Percentiles rank a stretch among this genome's conserved stretches.
These are phyloP conservation scores for Aspergillus indologenus DNA, from an alignment of 495 filamentous ascomycete genomes.

Conservation along the genomic window DNA sequence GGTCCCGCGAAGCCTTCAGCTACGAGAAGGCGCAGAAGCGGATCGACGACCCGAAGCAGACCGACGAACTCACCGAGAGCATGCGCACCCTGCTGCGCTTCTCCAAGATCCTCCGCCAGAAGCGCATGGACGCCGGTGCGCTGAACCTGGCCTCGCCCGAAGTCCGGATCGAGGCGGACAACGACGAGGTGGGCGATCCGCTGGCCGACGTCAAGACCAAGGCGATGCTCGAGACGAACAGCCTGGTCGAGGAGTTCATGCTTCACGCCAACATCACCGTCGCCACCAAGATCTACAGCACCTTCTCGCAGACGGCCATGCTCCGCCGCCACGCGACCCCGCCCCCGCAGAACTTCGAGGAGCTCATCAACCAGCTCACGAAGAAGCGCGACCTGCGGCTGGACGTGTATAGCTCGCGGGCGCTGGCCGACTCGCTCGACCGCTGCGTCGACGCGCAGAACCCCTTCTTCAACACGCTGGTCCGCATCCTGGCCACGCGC, in stretches of 20 bases:
- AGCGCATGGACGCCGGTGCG: conserved; percentile 93
- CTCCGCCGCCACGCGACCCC: conserved; percentile 88
- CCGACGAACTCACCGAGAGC: conserved; percentile 83
- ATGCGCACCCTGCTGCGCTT: conserved; percentile 86
- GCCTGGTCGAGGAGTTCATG: conserved; percentile 98
- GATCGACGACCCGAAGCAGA: conserved; percentile 81
- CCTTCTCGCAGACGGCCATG: conserved; percentile 93
- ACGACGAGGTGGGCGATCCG: conserved; percentile 93
- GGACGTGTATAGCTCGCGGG: conserved; percentile 77
- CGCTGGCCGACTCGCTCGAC: conserved; percentile 88
- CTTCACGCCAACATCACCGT: conserved; percentile 95
- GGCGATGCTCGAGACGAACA: conserved; percentile 90
- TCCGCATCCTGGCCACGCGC: conserved; percentile 93
- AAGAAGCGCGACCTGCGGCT: conserved; percentile 79
- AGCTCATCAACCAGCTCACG: conserved; percentile 81
- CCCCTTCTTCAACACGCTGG: conserved; percentile 96
- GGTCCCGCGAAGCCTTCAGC: conserved; percentile 95
- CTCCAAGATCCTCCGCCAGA: conserved; percentile 91
- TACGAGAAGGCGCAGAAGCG: conserved; percentile 93
- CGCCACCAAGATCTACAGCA: conserved; percentile 77
- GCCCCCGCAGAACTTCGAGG: conserved; percentile 93
- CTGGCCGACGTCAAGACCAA: conserved; percentile 91
- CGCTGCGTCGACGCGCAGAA: conserved; percentile 74
- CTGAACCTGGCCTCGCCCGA: conserved; percentile 93
- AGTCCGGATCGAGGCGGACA: conserved; percentile 89